Percentiles rank a stretch among this genome's conserved stretches.
phyloP scores from a whole-genome alignment of 208 protist genomes.

The Crithidia sp. region DNA sequence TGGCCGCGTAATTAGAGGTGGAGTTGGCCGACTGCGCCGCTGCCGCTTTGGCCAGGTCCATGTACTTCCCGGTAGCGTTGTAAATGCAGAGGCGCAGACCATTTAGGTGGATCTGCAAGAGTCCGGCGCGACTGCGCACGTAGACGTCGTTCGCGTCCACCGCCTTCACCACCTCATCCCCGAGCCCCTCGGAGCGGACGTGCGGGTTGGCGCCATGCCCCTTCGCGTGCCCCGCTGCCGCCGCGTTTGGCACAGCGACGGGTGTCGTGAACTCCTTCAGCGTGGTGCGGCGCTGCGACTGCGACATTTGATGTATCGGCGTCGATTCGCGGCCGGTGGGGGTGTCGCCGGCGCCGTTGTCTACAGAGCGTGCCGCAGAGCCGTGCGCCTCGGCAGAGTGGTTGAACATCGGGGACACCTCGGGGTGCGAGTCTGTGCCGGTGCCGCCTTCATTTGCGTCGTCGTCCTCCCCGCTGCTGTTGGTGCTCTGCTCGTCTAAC shows the following conservation, averaged over 20 bases:
- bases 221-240: constrained; percentile 12
- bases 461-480: constrained; percentile 27
- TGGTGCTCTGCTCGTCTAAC: constrained; percentile 38
- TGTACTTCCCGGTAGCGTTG: constrained; percentile 87
- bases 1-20: background rate
- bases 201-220: constrained; percentile 6
- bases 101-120: constrained; percentile 82
- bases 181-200: constrained; percentile 22
- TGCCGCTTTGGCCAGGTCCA: constrained; percentile 39
- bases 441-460: constrained; percentile 26
- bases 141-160: constrained; percentile 64
- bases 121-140: constrained; percentile 62
- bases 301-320: background rate
- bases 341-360: background rate
- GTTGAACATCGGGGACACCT: background rate
- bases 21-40: constrained; percentile 9
- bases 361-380: background rate
- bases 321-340: background rate
- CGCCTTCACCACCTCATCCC: constrained; percentile 52
- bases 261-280: constrained; percentile 23
- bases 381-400: background rate
- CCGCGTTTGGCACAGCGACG: constrained; percentile 6
- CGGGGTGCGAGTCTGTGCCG: constrained; percentile 8
- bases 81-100: constrained; percentile 79
- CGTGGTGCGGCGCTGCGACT: constrained; percentile 10